Base-by-base conservation (phyloP, 371 early-diverging fungal genomes). In the Syncephalis plumigaleata region DNA sequence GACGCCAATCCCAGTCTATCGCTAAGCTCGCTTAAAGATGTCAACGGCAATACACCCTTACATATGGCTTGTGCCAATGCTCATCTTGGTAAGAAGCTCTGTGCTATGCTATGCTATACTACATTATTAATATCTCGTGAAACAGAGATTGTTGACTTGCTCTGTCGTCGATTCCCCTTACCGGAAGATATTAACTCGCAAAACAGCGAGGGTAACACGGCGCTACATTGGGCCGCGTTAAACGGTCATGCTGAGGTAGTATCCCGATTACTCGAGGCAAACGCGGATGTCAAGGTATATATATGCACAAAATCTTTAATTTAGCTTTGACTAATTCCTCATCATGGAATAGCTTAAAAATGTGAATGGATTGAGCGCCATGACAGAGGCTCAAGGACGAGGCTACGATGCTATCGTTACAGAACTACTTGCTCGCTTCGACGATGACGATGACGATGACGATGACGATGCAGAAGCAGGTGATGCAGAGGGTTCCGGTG, bases 21-120 rank as follows among this genome's bases (percentile, higher is more conserved):
- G 56, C 52, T 44, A n/a, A 44, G 22, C 42, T 56, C 16, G 39
- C 56, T 39, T 56, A 53, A 9, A 54, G 56, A 17, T 54, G 54
- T 11, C 31, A 48, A 59, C 38, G 82, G 82, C 40, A 75, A 79
- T 54, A 83, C 87, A 1, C 76, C 84, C 11, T 61, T 90, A 26
- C 86, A 85, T 55, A 85, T 85, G 80, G 86, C 87, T 24, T 62
- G 77, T 49, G 87, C 87, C 36, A 90, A 87, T 59, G 81, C 81
- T 37, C 83, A 87, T 53, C 16, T 70, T 24, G 77, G 77, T 78
- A 74, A 48, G 49, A 3, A 5, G 1, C 11, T 7, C 11, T 31
- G 31, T 11, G n/a, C n/a, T n/a, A n/a, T n/a, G n/a, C n/a, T n/a
- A n/a, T n/a, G n/a, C n/a, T n/a, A n/a, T n/a, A n/a, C n/a, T n/a